A percentile compares a stretch with the other conserved stretches of the same genome.
Conservation (phyloP, 2,329 filamentous ascomycete species). For the Phialophora macrospora region DNA sequence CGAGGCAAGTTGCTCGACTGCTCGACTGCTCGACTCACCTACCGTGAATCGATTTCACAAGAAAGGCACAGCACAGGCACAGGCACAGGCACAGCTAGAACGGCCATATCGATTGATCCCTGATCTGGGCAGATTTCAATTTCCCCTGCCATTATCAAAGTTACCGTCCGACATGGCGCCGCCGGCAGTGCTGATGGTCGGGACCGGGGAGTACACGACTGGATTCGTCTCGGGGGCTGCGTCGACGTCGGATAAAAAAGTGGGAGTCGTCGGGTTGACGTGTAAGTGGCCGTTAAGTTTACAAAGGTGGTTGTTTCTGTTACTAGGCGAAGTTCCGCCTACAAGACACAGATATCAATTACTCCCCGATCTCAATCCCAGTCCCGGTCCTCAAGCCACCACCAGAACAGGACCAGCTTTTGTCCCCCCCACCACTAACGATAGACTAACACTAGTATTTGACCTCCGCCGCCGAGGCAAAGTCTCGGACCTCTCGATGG, state of each 20-base stretch:
- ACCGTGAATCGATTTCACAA: no score
- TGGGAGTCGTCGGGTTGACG: conserved; percentile 88
- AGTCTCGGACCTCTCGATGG: conserved; percentile 85
- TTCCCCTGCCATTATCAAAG: background rate
- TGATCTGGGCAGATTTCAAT: no score
- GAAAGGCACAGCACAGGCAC: no score
- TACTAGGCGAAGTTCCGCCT: background rate
- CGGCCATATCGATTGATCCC: no score
- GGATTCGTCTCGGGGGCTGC: conserved; percentile 85
- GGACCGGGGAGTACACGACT: conserved; percentile 95
- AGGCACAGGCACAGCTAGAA: no score
- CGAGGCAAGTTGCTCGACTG: no score
- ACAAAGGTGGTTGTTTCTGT: conserved; percentile 63
- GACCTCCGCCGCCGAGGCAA: conserved; percentile 75
- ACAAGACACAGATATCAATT: background rate
- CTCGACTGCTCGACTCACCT: no score
- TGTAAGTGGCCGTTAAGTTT: conserved; percentile 25
- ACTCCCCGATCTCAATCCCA: background rate
- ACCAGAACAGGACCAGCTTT: no score
- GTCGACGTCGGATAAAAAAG: conserved; percentile 91
- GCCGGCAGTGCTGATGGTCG: conserved; percentile 76
- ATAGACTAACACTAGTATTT: conserved; percentile 60
- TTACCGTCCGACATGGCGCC: conserved; percentile 57
- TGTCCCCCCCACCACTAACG: no score
- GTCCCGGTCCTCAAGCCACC: no score